Base-by-base conservation (phyloP, 305 asterid species). In the Fraxinus xanthoxyloides region DNA sequence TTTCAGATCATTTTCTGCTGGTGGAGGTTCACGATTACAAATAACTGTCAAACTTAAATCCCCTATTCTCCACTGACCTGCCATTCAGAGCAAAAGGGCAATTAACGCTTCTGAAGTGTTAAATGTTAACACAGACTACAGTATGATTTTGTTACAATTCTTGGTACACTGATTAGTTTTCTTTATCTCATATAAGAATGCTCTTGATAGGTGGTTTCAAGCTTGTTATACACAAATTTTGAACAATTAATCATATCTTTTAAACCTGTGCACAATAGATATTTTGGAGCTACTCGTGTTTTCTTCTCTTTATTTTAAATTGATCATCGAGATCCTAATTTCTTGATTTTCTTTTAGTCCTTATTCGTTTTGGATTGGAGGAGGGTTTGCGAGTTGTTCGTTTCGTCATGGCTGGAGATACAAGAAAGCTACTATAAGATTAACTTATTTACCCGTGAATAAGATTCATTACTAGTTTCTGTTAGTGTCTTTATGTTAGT, bases 31-130 rank as follows among this genome's bases (percentile, higher is more conserved):
- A 72, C 46, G 67, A 54, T 80, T 85, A 82, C 59, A 48, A 80
- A 91, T 80, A 8, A 87, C 85, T 3, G 87, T 86, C 87, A 95
- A 56, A 80, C 81, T 87, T 74, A 93, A 10, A 82, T 91, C 91
- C 59, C 92, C 88, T 28, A 90, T 82, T 84, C 97, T 89, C 98
- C 98, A 95, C 86, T 89, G 93, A 87, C 97, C 98, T 95, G 89
- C 59, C 70, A 69, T 83, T 82, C 28, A 13, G 26, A 82, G 63
- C 84, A 86, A 32, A 24, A 61, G 48, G 15, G 73, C 79, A 31
- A 19, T 56, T 21, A 54, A 81, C 35, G 7, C 10, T 5, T 54
- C 12, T 3, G 7, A 17, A 75, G 6, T 17, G 40, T 17, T 2
- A 78, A 56, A 21, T 65, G 10, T 80, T 65, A 72, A 70, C 40